phyloP scores from a whole-genome alignment of 352 stramenopile genomes.

The Phytophthora europaea region DNA sequence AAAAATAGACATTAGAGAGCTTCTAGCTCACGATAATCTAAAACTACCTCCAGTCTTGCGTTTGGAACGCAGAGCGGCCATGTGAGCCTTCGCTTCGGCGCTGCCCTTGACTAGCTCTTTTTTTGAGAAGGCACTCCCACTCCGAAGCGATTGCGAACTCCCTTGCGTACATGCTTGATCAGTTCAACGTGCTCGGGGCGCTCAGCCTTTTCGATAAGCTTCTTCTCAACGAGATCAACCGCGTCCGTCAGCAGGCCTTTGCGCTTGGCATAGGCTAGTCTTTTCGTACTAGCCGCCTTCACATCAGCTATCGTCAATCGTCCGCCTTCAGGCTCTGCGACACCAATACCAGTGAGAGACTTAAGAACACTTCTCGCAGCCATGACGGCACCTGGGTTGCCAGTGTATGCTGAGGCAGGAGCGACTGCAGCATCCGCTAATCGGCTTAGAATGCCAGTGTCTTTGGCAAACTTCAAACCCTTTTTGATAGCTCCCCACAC shows the following conservation, averaged over 20 bases:
- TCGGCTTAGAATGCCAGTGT: background rate
- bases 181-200: conserved; percentile 5
- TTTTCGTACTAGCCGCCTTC: background rate
- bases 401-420: background rate
- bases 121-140: background rate
- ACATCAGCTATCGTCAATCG: background rate
- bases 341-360: background rate
- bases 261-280: conserved; percentile 2
- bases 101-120: conserved; percentile 1
- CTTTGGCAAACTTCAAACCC: background rate
- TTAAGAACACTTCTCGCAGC: background rate
- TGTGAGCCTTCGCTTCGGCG: conserved; percentile 4
- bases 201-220: background rate
- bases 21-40: background rate
- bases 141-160: conserved; percentile 3
- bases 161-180: background rate
- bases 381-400: background rate
- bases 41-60: background rate
- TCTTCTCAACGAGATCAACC: background rate
- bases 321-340: background rate
- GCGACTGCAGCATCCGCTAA: background rate
- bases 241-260: conserved; percentile 5
- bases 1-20: background rate
- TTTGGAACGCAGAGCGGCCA: background rate
- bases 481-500: background rate